phyloP scores from a whole-genome alignment of 306 rosid genomes.

The Vigna trinervia region DNA sequence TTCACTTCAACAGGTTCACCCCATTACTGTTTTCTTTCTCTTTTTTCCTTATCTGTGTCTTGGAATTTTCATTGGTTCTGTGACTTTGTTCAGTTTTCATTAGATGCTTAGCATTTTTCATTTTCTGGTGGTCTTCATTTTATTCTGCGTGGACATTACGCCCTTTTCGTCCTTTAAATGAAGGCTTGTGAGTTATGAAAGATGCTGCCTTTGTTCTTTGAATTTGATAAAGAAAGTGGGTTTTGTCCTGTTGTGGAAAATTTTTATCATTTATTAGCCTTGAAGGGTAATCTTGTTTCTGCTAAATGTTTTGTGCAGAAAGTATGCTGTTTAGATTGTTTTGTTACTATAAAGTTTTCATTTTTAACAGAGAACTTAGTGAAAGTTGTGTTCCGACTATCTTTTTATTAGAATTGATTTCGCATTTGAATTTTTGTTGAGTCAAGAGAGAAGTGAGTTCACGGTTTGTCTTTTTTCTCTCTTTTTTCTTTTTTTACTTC shows the following conservation, averaged over 20 bases:
- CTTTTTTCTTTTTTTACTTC: not conserved
- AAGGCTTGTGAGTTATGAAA: slow-evolving; percentile 32
- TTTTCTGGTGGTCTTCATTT: slow-evolving; percentile 11
- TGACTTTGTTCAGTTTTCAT: slow-evolving; percentile 37
- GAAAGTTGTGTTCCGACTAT: slow-evolving; percentile 11
- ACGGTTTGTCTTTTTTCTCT: not conserved
- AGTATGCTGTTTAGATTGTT: not conserved
- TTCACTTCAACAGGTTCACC: slow-evolving; percentile 74
- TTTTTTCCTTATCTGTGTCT: not conserved
- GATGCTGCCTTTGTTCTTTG: slow-evolving; percentile 25
- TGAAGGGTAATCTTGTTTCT: slow-evolving; percentile 8
- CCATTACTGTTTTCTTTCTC: not conserved
- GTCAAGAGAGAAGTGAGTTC: not conserved
- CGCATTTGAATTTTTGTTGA: slow-evolving; percentile 20
- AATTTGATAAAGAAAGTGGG: slow-evolving; percentile 27
- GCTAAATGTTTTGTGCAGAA: slow-evolving; percentile 1
- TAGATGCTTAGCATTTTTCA: not conserved
- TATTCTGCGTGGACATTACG: slow-evolving; percentile 30
- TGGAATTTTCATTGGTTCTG: slow-evolving; percentile 1
- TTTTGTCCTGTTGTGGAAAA: slow-evolving; percentile 2
- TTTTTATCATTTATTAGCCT: slow-evolving; percentile 13
- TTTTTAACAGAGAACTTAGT: not conserved
- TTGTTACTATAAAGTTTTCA: slow-evolving; percentile 1
- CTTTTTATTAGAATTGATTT: slow-evolving; percentile 7
- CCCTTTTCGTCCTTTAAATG: slow-evolving; percentile 20